Percentiles rank a stretch among this genome's conserved stretches.
These are phyloP conservation scores for Erythrophleum fordii DNA, from an alignment of 306 rosid genomes.

Conservation along the genomic window DNA sequence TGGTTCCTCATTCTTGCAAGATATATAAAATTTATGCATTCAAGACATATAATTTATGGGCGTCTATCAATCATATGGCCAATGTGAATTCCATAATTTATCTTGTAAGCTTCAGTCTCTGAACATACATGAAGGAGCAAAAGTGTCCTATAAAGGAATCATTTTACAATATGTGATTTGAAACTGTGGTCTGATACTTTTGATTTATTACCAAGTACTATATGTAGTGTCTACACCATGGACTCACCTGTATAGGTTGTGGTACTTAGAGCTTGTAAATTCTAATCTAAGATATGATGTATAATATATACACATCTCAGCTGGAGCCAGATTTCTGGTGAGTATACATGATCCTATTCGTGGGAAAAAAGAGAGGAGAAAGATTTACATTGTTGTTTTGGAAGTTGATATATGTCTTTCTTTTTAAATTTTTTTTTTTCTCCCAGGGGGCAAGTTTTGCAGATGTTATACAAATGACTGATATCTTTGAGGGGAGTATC, in stretches of 20 bases:
- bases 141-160: neutral
- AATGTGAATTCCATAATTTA: neutral
- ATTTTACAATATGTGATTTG: neutral
- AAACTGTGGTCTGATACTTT: neutral
- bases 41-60: neutral
- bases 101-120: neutral
- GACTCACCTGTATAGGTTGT: neutral
- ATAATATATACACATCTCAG: slow-evolving; percentile 1
- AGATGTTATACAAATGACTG: slow-evolving; percentile 96
- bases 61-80: neutral
- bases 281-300: neutral
- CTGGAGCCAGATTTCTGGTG: neutral
- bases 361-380: neutral
- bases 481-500: slow-evolving; percentile 95
- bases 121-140: neutral
- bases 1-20: neutral
- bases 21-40: neutral
- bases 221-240: neutral
- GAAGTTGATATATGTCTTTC: slow-evolving; percentile 23
- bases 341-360: neutral
- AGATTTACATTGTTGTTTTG: slow-evolving; percentile 7
- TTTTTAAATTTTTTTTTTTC: slow-evolving; percentile 34
- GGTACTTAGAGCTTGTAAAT: neutral
- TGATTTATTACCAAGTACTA: neutral
- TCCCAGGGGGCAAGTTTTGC: slow-evolving; percentile 81